Evolutionary conservation across 176 grass and related monocot species (phyloP).

Genomic region (Avena atlantica): DNA sequence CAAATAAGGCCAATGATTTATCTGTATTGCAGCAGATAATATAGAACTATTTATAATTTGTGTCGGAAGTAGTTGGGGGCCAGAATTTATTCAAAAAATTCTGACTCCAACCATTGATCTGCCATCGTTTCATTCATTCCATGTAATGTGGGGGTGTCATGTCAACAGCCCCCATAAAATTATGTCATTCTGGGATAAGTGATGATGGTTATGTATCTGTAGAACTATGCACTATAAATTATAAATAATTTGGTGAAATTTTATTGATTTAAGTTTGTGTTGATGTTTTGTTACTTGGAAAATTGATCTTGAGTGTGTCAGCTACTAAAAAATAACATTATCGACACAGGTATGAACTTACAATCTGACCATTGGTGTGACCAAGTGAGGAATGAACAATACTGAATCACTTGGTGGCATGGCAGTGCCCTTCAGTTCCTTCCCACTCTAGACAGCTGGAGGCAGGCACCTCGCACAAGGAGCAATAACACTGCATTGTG

Average conservation of each 20-base stretch:
- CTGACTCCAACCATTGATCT: conserved; percentile 48
- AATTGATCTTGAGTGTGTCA: background rate
- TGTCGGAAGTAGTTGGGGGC: conserved; percentile 39
- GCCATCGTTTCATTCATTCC: conserved; percentile 48
- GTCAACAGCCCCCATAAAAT: conserved; percentile 1
- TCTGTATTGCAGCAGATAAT: conserved; percentile 22
- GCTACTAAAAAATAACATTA: background rate
- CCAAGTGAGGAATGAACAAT: background rate
- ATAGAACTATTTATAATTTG: conserved; percentile 46
- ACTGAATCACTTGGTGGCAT: conserved; percentile 3
- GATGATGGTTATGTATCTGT: conserved; percentile 45
- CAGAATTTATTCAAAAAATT: conserved; percentile 53
- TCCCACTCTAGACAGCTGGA: conserved; percentile 43
- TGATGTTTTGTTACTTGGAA: too few relatives aligned
- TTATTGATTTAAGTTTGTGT: background rate
- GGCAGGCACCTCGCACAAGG: conserved; percentile 50
- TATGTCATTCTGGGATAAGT: conserved; percentile 1
- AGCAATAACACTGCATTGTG: conserved; percentile 64
- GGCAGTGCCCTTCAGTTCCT: conserved; percentile 51
- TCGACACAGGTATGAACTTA: conserved; percentile 6
- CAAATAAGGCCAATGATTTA: conserved; percentile 74
- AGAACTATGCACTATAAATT: conserved; percentile 22
- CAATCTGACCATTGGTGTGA: background rate
- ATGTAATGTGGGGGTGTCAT: conserved; percentile 4
- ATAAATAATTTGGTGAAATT: conserved; percentile 23